phyloP scores from a whole-genome alignment of 2,329 filamentous ascomycete species.

The Penicillium concentricum region DNA sequence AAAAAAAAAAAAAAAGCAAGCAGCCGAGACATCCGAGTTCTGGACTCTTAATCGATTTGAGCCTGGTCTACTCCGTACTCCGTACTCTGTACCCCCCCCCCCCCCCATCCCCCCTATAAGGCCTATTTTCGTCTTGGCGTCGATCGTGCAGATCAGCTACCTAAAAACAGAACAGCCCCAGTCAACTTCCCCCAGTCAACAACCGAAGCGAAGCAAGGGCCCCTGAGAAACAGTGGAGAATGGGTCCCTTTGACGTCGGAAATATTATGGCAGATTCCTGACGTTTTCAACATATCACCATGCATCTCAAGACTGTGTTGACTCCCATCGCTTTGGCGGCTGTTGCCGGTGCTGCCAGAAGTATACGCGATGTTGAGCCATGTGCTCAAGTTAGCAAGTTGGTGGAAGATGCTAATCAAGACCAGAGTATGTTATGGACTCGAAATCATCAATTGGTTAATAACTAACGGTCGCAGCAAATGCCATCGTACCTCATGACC shows the following conservation, averaged over 20 bases:
- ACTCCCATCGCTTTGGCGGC: conserved; percentile 14
- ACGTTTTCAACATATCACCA: conserved; percentile 11
- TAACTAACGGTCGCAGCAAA: conserved; percentile 15
- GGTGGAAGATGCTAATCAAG: conserved; percentile 16
- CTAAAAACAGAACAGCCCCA: conserved; percentile 15
- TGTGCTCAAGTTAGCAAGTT: conserved; percentile 22
- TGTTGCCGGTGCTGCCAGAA: conserved; percentile 9
- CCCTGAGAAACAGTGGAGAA: conserved; percentile 23
- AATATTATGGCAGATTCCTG: background rate
- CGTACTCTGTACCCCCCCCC: too few relatives aligned
- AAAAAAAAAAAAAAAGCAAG: background rate
- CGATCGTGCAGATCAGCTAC: conserved; percentile 19
- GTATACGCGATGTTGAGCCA: conserved; percentile 18
- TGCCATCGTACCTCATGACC: conserved; percentile 15
- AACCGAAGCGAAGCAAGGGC: conserved; percentile 18
- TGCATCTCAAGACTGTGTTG: conserved; percentile 18
- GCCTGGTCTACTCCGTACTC: background rate
- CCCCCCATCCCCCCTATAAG: too few relatives aligned
- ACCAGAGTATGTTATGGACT: conserved; percentile 13
- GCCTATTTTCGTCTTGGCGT: conserved; percentile 16
- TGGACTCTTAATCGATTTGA: conserved; percentile 1
- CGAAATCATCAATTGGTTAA: background rate
- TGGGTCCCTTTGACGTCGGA: background rate
- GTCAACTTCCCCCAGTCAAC: background rate
- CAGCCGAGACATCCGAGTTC: conserved; percentile 3